Evolutionary conservation across 2,329 filamentous ascomycete genomes (phyloP), one percentile per base, ranked within the genome.

Genomic region (Xylaria sp.): DNA sequence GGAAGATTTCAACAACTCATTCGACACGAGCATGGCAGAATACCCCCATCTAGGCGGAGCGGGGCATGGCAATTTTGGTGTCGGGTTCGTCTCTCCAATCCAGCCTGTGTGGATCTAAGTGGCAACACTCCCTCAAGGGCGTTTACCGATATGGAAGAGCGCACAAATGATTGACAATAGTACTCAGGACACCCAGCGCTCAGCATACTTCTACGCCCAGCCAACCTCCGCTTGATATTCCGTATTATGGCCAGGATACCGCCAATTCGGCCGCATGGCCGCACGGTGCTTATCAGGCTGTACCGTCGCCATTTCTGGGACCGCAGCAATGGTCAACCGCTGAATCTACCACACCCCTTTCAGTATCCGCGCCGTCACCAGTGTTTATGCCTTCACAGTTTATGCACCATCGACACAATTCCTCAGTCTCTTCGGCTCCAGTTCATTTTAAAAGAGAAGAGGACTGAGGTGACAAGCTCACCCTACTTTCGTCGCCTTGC

Each of bases 61-160:
- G 64, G 78, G 77, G 74, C 75, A 79, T 78, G 81, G 73, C 80
- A 81, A 83, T 78, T 84, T 81, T 82, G 83, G 83, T 80, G 80
- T 84, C 82, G 87, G 87, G 87, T 89, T 89, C 85, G 87, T 89
- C 82, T 84, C 85, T 87, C 87, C 87, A 85, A 83, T 86, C 81
- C 86, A 88, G 82, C 82, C 86, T 80, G 83, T 88, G 83, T 89
- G 86, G 87, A 88, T 85, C 81, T 89, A 87, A 79, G 76, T 80
- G 61, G 64, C 79, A 77, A 72, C 73, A 72, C 73, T 77, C 77
- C 79, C 81, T 81, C 79, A 80, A 76, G 77, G 81, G 80, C 80
- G 76, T 76, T 77, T 78, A 78, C 78, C 77, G 77, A 79, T 75
- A 67, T 69, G 76, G 76, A 75, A 78, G 72, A 78, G 80, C 77